These are phyloP conservation scores for Mortierella sp. DNA, from an alignment of 371 early-diverging fungal species.

Conservation along the genomic window DNA sequence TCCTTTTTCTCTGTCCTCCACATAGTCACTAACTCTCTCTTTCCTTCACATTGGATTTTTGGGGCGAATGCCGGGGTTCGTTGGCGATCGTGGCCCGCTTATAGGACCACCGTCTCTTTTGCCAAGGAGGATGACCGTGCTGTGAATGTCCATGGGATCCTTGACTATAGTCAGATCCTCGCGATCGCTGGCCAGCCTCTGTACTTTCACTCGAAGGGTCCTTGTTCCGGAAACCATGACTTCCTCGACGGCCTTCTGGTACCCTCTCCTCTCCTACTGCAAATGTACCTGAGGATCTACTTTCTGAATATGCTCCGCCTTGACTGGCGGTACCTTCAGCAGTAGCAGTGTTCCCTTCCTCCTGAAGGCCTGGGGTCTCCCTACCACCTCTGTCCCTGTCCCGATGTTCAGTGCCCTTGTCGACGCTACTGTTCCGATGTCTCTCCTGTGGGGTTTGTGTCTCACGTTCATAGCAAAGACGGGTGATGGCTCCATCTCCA, in stretches of 20 bases:
- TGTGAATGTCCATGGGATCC: slow-evolving; percentile 15
- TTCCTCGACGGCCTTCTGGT: slow-evolving; percentile 7
- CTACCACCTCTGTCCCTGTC: slow-evolving; percentile 13
- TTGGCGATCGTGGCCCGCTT: slow-evolving; percentile 32
- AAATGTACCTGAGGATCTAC: slow-evolving; percentile 14
- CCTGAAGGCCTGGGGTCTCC: neutral
- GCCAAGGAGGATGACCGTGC: slow-evolving; percentile 15
- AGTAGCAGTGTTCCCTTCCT: neutral
- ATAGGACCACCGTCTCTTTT: slow-evolving; percentile 17
- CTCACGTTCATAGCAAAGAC: slow-evolving; percentile 43
- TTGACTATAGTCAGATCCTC: neutral
- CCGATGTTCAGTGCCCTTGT: slow-evolving; percentile 21
- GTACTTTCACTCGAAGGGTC: neutral
- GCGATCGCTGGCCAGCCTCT: slow-evolving; percentile 1
- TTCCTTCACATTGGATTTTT: too few species aligned
- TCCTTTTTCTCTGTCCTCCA: too few species aligned
- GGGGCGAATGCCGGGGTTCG: slow-evolving; percentile 20
- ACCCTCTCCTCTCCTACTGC: slow-evolving; percentile 16
- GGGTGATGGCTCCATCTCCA: slow-evolving; percentile 28
- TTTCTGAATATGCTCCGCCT: neutral
- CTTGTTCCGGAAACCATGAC: too few species aligned
- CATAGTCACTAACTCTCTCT: too few species aligned
- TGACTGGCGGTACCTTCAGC: neutral
- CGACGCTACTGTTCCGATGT: slow-evolving; percentile 27
- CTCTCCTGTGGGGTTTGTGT: slow-evolving; percentile 22